Percentiles rank a stretch among this genome's conserved stretches.
Conservation (phyloP, 1,284 basidiomycete genomes). For the Mycosarcoma mackinlayi region DNA sequence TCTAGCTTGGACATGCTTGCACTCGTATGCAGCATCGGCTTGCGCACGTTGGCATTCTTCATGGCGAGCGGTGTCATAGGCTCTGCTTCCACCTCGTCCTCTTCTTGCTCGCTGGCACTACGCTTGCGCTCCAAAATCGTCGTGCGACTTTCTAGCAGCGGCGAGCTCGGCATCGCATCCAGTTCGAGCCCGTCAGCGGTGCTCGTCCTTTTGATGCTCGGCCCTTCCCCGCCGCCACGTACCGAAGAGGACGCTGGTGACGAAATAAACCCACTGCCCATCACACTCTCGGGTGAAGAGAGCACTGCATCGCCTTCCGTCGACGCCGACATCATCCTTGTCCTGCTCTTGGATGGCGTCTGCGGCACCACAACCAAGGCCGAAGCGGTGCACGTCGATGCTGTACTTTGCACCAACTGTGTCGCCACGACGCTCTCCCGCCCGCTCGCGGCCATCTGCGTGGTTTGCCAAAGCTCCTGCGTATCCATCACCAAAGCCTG, state of each 20-base stretch:
- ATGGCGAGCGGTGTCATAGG: slow-evolving; percentile 25
- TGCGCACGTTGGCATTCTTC: slow-evolving; percentile 3
- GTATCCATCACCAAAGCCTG: slow-evolving; percentile 36
- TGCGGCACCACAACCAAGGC: slow-evolving; percentile 38
- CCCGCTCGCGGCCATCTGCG: background rate
- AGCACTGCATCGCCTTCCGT: slow-evolving; percentile 7
- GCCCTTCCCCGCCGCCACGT: slow-evolving; percentile 2
- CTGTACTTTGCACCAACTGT: slow-evolving; percentile 12
- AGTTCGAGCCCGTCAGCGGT: slow-evolving; percentile 3
- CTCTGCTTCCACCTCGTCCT: slow-evolving; percentile 12
- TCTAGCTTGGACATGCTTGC: slow-evolving; percentile 46
- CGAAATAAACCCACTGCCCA: slow-evolving; percentile 42
- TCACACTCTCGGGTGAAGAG: slow-evolving; percentile 28
- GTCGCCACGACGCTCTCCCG: slow-evolving; percentile 11
- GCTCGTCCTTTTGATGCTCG: background rate
- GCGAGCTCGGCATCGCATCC: slow-evolving; percentile 24
- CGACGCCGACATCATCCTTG: slow-evolving; percentile 18
- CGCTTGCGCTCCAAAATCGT: background rate
- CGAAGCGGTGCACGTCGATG: slow-evolving; percentile 5
- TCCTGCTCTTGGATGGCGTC: slow-evolving; percentile 27
- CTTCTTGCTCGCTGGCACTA: slow-evolving; percentile 2
- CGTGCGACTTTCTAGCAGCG: slow-evolving; percentile 5
- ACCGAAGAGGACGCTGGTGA: slow-evolving; percentile 42
- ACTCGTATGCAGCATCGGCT: slow-evolving; percentile 19
- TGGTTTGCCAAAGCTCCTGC: slow-evolving; percentile 27